Evolutionary conservation across 495 filamentous ascomycete species (phyloP), one percentile per base, ranked within the genome.

Genomic region (Podospora didyma): DNA sequence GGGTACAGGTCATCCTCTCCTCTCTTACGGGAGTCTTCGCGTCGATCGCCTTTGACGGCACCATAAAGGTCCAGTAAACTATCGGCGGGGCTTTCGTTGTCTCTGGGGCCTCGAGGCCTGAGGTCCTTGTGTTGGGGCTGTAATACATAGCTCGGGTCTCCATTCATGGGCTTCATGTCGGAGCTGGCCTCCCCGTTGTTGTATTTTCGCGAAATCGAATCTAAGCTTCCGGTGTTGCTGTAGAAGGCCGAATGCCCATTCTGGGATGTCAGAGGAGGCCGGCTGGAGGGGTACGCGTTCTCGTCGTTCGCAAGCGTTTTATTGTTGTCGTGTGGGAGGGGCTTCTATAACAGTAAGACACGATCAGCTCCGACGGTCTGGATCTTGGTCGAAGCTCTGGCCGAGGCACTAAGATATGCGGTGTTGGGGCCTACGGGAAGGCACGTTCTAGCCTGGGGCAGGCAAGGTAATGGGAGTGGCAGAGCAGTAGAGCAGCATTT

Each of bases 51-150:
- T 26, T 54, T 61, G 11, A 41, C 58, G 28, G 75, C 58, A 23
- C 73, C 76, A 58, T 85, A 80, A 20, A 79, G 68, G 53, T 87
- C 84, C 23, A 82, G 66, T 28, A 80, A 57, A 68, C 76, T 86
- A 56, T 84, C 80, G 41, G 75, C 68, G 49, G 83, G 83, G 56
- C 78, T 85, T 51, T 75, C 79, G 55, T 69, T 76, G 39, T 79
- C 77, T 54, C 80, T 85, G 47, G 72, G 65, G 42, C 82, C 79
- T 49, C 74, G 81, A 28, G 64, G 59, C 53, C 76, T 76, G 19
- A 65, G 61, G 39, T 63, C 67, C 44, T 75, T 66, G 28, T 69
- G 66, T 22, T 59, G 62, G 14, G 58, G 39, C 11, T 59, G 51
- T 7, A 60, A 46, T 24, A 61, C 31, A 22, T 68, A 60, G 59